A percentile compares a stretch with the other conserved stretches of the same genome.
phyloP scores from a whole-genome alignment of 805 yeast genomes.

The Scheffersomyces amazonensis region DNA sequence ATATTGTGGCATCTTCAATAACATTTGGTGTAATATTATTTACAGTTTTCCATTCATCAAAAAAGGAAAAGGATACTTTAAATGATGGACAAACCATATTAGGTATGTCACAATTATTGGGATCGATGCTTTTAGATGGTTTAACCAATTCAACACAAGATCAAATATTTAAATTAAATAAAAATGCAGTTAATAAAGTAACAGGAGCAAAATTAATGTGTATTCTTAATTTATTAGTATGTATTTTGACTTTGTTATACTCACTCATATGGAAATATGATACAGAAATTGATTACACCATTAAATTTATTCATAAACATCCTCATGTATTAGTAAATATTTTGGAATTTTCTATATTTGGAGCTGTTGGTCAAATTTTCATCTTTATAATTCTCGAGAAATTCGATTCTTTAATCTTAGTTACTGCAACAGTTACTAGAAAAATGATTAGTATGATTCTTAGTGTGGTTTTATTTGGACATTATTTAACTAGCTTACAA shows the following conservation, averaged over 20 bases:
- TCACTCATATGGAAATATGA: slow-evolving; percentile 39
- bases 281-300: slow-evolving; percentile 48
- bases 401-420: slow-evolving; percentile 80
- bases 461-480: slow-evolving; percentile 87
- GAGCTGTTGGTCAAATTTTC: slow-evolving; percentile 93
- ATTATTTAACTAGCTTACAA: slow-evolving; percentile 57
- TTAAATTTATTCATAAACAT: slow-evolving; percentile 45
- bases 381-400: slow-evolving; percentile 79
- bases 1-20: slow-evolving; percentile 71
- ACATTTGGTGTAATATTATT: slow-evolving; percentile 82
- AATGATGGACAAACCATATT: slow-evolving; percentile 42
- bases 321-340: slow-evolving; percentile 61
- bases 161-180: slow-evolving; percentile 57
- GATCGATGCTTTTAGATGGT: slow-evolving; percentile 82
- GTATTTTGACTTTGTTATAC: slow-evolving; percentile 48
- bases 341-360: slow-evolving; percentile 66
- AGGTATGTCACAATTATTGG: slow-evolving; percentile 60
- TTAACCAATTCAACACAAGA: slow-evolving; percentile 93
- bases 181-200: slow-evolving; percentile 25
- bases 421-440: slow-evolving; percentile 93
- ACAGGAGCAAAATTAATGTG: slow-evolving; percentile 91
- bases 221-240: slow-evolving; percentile 48
- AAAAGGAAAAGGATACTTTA: slow-evolving; percentile 18
- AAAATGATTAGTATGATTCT: slow-evolving; percentile 94
- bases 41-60: slow-evolving; percentile 49